Percentiles rank a stretch among this genome's conserved stretches.
Evolutionary conservation across 495 filamentous ascomycete species (phyloP).

Genomic region (Patellaria atrata): DNA sequence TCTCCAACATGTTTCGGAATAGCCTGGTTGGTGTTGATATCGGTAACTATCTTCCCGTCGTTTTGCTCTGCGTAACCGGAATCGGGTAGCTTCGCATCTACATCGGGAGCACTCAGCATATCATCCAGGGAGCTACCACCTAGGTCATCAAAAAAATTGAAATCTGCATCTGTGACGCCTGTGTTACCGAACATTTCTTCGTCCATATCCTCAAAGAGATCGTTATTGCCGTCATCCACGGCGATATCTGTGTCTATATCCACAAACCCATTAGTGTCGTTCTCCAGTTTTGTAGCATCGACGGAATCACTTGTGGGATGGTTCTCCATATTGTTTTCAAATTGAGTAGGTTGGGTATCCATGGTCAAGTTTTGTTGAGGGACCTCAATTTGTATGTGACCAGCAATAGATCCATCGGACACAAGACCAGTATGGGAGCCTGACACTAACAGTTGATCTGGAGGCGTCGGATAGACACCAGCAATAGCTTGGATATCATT

Average conservation of each 20-base stretch:
- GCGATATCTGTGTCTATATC: no score
- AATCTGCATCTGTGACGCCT: constrained; percentile 79
- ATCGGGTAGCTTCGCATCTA: constrained; percentile 5
- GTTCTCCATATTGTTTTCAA: no score
- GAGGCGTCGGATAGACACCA: constrained; percentile 79
- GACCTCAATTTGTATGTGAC: neutral
- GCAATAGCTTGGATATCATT: constrained; percentile 13
- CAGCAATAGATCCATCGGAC: neutral
- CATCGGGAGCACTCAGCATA: constrained; percentile 4
- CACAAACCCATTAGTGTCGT: no score
- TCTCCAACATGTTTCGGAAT: no score
- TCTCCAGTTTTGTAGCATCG: no score
- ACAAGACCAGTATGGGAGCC: neutral
- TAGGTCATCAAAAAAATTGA: constrained; percentile 75
- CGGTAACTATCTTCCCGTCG: no score
- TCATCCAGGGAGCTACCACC: constrained; percentile 26
- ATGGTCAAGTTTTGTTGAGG: no score
- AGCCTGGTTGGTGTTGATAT: no score
- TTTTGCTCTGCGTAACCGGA: constrained; percentile 2
- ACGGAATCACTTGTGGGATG: no score
- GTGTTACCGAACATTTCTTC: constrained; percentile 33
- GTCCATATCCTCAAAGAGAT: constrained; percentile 54
- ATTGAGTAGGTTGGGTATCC: no score
- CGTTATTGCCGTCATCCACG: constrained; percentile 27
- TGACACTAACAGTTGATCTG: constrained; percentile 49